These are phyloP conservation scores for Coprinellus micaceus DNA, from an alignment of 768 basidiomycete genomes.

Conservation along the genomic window DNA sequence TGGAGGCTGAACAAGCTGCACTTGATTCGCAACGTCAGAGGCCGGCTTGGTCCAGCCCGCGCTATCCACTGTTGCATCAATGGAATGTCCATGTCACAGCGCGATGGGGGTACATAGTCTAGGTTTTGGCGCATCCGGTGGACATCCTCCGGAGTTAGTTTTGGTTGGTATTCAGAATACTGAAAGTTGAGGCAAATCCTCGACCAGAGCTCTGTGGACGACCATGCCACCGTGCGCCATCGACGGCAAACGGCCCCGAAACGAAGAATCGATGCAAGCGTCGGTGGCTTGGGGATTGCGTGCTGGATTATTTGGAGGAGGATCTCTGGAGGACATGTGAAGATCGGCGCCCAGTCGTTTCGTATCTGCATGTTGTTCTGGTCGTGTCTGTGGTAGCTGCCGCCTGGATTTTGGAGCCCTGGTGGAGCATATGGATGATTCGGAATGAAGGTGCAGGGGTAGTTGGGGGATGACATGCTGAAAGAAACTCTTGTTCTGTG, in stretches of 20 bases:
- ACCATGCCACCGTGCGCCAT: neutral
- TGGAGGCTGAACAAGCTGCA: neutral
- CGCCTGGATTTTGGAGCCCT: neutral
- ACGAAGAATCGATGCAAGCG: neutral
- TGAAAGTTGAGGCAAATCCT: neutral
- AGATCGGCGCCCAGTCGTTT: neutral
- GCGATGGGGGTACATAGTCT: no score
- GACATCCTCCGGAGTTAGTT: no score
- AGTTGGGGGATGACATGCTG: no score
- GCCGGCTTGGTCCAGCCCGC: neutral
- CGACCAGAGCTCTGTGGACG: neutral
- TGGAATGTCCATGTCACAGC: neutral
- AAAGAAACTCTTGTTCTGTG: no score
- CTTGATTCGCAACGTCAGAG: neutral
- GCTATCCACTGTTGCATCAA: neutral
- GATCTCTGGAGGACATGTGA: neutral
- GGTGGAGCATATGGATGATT: no score
- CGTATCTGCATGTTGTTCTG: neutral
- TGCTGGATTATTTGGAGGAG: neutral
- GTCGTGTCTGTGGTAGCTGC: neutral
- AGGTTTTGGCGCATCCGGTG: no score
- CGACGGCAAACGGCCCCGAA: neutral
- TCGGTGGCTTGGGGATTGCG: neutral
- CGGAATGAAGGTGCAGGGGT: no score
- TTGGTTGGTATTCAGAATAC: neutral